Percentiles rank a stretch among this genome's conserved stretches.
Conservation (phyloP, 208 protist species). For the Phytomonas sp. region DNA sequence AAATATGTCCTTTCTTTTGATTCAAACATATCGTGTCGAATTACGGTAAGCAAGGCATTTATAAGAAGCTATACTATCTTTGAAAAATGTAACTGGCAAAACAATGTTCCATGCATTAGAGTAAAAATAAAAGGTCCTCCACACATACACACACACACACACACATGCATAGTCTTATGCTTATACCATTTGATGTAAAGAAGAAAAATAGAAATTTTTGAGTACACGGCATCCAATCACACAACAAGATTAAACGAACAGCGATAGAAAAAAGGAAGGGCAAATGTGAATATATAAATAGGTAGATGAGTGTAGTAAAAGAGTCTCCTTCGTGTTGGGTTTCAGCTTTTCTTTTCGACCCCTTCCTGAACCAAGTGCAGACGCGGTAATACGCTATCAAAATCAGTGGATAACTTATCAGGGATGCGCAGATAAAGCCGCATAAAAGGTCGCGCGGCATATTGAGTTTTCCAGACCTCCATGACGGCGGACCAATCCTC, state of each 20-base stretch:
- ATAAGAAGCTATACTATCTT: too few species aligned
- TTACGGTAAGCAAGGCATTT: too few species aligned
- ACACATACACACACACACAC: too few species aligned
- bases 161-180: too few species aligned
- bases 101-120: too few species aligned
- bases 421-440: background rate
- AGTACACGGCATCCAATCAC: background rate
- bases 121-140: too few species aligned
- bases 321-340: too few species aligned
- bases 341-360: too few species aligned
- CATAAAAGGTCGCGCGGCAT: constrained; percentile 3
- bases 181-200: constrained; percentile 4
- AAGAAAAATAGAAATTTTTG: background rate
- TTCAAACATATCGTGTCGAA: too few species aligned
- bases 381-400: background rate
- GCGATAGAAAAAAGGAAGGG: background rate
- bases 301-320: background rate
- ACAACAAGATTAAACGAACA: background rate
- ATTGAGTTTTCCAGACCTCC: background rate
- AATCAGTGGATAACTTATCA: background rate
- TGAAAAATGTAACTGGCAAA: too few species aligned
- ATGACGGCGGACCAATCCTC: background rate
- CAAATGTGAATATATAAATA: constrained; percentile 2
- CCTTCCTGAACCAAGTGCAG: too few species aligned
- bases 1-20: too few species aligned